Evolutionary conservation across 2,329 filamentous ascomycete species (phyloP).

Genomic region (Didymella lethalis): DNA sequence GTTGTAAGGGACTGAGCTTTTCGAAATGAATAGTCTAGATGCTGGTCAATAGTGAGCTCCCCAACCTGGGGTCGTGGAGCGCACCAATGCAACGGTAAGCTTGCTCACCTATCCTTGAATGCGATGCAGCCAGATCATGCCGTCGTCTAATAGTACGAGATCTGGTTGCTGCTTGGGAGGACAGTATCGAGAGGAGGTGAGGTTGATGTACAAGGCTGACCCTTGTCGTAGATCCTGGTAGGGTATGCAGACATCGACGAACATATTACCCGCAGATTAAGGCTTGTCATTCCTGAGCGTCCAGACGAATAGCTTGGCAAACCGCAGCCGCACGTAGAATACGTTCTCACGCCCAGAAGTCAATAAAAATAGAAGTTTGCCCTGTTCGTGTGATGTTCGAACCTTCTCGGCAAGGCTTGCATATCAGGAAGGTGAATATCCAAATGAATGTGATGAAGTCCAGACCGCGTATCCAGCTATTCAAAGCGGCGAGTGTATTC

Average conservation of each 20-base stretch:
- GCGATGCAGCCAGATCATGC: not conserved
- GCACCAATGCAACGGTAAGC: not conserved
- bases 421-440: constrained; percentile 19
- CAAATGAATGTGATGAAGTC: constrained; percentile 26
- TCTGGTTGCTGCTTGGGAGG: not conserved
- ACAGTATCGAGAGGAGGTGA: constrained; percentile 1
- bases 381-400: not conserved
- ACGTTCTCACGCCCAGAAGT: constrained; percentile 21
- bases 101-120: not conserved
- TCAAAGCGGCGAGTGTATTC: constrained; percentile 18
- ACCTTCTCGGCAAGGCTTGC: constrained; percentile 17
- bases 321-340: constrained; percentile 6
- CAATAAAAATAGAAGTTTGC: not conserved
- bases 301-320: constrained; percentile 13
- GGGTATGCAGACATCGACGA: constrained; percentile 45
- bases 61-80: not conserved
- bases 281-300: constrained; percentile 44
- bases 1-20: not conserved
- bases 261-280: constrained; percentile 47
- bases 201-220: constrained; percentile 25
- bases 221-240: constrained; percentile 48
- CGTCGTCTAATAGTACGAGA: constrained; percentile 3
- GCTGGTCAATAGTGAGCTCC: constrained; percentile 14
- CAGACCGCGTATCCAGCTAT: constrained; percentile 27
- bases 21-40: constrained; percentile 17